Percentiles rank a stretch among this genome's conserved stretches.
Conservation (phyloP, 805 yeast species). For the Dipodascus albidus region DNA sequence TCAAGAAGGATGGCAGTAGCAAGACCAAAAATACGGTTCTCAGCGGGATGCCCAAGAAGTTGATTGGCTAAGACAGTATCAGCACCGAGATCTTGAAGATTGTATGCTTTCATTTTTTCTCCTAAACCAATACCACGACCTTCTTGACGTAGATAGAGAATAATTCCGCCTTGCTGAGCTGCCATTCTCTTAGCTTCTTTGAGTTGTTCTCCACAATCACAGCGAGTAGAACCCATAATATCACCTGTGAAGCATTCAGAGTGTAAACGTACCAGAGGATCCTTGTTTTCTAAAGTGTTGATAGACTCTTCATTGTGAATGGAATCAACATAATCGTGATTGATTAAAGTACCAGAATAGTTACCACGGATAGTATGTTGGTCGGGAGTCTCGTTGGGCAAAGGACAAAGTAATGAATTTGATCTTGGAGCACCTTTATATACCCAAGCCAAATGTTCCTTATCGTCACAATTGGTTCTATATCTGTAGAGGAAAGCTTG, state of each 20-base stretch:
- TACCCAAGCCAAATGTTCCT: conserved; percentile 94
- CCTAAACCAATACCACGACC: conserved; percentile 99
- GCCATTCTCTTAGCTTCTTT: conserved; percentile 98
- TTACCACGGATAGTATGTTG: conserved; percentile 99
- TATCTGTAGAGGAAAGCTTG: conserved; percentile 89
- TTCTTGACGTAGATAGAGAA: conserved; percentile 92
- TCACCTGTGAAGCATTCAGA: conserved; percentile 98
- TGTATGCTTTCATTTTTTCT: conserved; percentile 92
- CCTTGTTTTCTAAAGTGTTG: conserved; percentile 6
- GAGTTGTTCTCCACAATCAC: conserved; percentile 98
- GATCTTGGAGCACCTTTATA: conserved; percentile 90
- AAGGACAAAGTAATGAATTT: conserved; percentile 47
- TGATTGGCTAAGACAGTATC: conserved; percentile 96
- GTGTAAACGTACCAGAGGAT: conserved; percentile 71
- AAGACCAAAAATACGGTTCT: conserved; percentile 84
- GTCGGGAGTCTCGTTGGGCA: conserved; percentile 68
- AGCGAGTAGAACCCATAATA: conserved; percentile 97
- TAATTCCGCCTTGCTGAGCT: conserved; percentile 76
- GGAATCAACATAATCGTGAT: conserved; percentile 3
- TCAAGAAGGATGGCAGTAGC: conserved; percentile 91
- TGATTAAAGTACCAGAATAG: conserved; percentile 69
- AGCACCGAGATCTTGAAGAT: conserved; percentile 94
- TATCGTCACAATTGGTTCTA: conserved; percentile 72
- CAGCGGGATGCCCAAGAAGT: conserved; percentile 91
- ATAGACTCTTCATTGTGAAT: conserved; percentile 6